Conservation (phyloP, 768 basidiomycete species). For the Tulasnella sp. region DNA sequence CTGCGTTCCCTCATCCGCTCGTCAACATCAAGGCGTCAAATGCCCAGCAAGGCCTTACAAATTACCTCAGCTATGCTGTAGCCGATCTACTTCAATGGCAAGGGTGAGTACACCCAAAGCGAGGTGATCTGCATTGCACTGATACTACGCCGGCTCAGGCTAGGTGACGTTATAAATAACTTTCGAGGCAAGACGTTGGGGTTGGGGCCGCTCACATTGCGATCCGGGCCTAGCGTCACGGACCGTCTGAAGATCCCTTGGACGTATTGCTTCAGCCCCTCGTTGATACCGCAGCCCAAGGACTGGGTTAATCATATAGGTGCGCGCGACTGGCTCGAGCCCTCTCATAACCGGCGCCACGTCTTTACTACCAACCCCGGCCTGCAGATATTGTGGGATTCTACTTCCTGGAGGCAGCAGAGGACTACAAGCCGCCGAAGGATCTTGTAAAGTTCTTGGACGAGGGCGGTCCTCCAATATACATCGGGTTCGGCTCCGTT, state of each 20-base stretch:
- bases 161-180: slow-evolving; percentile 49
- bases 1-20: slow-evolving; percentile 50
- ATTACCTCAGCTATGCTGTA: slow-evolving; percentile 48
- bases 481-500: slow-evolving; percentile 57
- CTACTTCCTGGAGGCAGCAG: slow-evolving; percentile 47
- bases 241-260: slow-evolving; percentile 48
- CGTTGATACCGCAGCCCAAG: slow-evolving; percentile 46
- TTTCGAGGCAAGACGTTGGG: slow-evolving; percentile 43
- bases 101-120: slow-evolving; percentile 36
- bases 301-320: slow-evolving; percentile 58
- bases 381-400: slow-evolving; percentile 49
- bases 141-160: slow-evolving; percentile 27
- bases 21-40: slow-evolving; percentile 49
- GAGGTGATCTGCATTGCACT: not conserved
- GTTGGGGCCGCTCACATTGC: slow-evolving; percentile 37
- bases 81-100: slow-evolving; percentile 53
- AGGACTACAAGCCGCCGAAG: slow-evolving; percentile 37
- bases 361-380: not conserved
- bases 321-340: slow-evolving; percentile 21
- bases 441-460: slow-evolving; percentile 42
- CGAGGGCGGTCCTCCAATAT: slow-evolving; percentile 43
- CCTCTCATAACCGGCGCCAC: not conserved
- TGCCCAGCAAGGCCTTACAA: slow-evolving; percentile 42
- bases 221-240: slow-evolving; percentile 41
- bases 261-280: slow-evolving; percentile 54